phyloP scores from a whole-genome alignment of 805 yeast species.

The Allodekkera sacchari region DNA sequence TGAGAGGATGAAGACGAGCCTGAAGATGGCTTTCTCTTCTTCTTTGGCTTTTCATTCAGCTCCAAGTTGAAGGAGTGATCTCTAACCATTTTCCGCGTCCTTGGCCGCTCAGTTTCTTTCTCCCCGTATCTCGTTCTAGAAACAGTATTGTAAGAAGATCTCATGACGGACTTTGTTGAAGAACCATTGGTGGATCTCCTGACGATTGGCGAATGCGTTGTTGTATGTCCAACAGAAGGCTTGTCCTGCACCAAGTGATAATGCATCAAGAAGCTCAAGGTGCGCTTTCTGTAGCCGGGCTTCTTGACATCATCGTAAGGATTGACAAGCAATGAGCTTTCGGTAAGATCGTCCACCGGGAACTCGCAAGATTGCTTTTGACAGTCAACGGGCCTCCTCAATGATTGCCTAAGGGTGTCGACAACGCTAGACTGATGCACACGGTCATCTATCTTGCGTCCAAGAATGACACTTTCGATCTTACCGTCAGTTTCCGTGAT shows the following conservation, averaged over 20 bases:
- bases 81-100: conserved; percentile 50
- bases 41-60: conserved; percentile 2
- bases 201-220: too few species aligned
- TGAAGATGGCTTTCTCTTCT: conserved; percentile 22
- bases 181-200: too few species aligned
- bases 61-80: conserved; percentile 21
- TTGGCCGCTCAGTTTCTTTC: conserved; percentile 37
- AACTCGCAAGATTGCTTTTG: conserved; percentile 22
- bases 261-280: conserved; percentile 44
- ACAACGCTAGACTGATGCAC: too few species aligned
- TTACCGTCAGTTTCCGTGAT: conserved; percentile 5
- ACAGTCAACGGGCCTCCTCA: too few species aligned
- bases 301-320: conserved; percentile 40
- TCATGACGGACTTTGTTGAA: too few species aligned
- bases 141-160: conserved; percentile 18
- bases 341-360: conserved; percentile 37
- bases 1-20: conserved; percentile 24
- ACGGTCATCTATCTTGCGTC: too few species aligned
- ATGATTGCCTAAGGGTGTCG: too few species aligned
- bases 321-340: conserved; percentile 39
- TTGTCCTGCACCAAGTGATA: conserved; percentile 28
- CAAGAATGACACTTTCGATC: too few species aligned
- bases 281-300: conserved; percentile 38
- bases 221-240: neutral
- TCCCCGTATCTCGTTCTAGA: conserved; percentile 19